Percentiles rank a stretch among this genome's conserved stretches.
Evolutionary conservation across 2,329 filamentous ascomycete genomes (phyloP).

Genomic region (Dothistroma septosporum): DNA sequence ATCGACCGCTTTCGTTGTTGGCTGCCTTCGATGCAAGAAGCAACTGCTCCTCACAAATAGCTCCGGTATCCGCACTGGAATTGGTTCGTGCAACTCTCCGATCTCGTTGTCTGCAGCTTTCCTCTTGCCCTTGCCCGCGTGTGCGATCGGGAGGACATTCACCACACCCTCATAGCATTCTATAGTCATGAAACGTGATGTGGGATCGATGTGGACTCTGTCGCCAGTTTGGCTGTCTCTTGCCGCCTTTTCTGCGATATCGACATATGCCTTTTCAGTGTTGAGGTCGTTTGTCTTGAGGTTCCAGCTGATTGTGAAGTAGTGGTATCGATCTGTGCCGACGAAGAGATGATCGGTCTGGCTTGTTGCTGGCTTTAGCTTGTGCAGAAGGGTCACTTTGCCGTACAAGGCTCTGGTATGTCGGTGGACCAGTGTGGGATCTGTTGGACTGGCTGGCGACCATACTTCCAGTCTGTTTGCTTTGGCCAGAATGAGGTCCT

Average conservation of each 20-base stretch:
- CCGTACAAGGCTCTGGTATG: constrained; percentile 75
- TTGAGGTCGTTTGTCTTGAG: constrained; percentile 57
- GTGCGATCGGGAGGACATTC: constrained; percentile 59
- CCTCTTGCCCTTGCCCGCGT: constrained; percentile 48
- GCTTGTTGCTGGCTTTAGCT: constrained; percentile 69
- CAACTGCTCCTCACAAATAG: constrained; percentile 62
- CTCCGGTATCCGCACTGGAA: constrained; percentile 61
- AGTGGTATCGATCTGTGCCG: constrained; percentile 83
- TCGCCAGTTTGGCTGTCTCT: constrained; percentile 78
- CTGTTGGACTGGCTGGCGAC: constrained; percentile 53
- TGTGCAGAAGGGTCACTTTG: constrained; percentile 78
- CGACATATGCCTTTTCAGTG: constrained; percentile 56
- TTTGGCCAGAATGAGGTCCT: constrained; percentile 83
- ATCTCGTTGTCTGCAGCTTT: constrained; percentile 44
- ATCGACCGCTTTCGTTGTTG: constrained; percentile 40
- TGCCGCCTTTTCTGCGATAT: constrained; percentile 58
- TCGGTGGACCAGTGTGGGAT: constrained; percentile 56
- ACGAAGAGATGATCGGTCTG: constrained; percentile 83
- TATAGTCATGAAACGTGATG: constrained; percentile 54
- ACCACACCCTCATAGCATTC: constrained; percentile 67
- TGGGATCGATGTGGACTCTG: constrained; percentile 68
- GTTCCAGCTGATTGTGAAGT: constrained; percentile 88
- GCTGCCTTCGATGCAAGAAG: constrained; percentile 56
- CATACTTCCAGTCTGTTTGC: constrained; percentile 84
- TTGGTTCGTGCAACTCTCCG: constrained; percentile 58